Percentiles rank a stretch among this genome's conserved stretches.
Conservation (phyloP, 2,329 filamentous ascomycete species). For the Fusarium oligoseptatum region DNA sequence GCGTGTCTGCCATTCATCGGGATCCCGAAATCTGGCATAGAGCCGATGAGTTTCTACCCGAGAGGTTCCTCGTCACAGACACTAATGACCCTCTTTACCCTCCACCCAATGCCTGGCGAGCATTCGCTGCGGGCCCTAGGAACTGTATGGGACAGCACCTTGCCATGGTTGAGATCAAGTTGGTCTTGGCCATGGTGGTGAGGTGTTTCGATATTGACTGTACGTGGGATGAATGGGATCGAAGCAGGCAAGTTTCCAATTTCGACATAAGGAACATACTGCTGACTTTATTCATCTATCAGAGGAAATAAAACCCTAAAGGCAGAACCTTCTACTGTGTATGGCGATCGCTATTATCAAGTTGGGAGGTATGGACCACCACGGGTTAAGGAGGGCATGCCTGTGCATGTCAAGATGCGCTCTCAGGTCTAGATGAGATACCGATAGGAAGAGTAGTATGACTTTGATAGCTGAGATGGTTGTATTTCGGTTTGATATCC, state of each 20-base stretch:
- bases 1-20: conserved; percentile 27
- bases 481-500: neutral
- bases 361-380: conserved; percentile 52
- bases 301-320: neutral
- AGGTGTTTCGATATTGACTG: conserved; percentile 37
- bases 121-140: conserved; percentile 66
- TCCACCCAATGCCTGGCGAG: conserved; percentile 60
- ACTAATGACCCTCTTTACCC: conserved; percentile 26
- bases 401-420: conserved; percentile 48
- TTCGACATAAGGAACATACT: neutral
- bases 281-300: neutral
- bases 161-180: conserved; percentile 57
- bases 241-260: conserved; percentile 10
- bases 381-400: conserved; percentile 54
- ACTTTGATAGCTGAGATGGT: neutral
- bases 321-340: conserved; percentile 48
- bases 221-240: conserved; percentile 39
- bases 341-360: conserved; percentile 51
- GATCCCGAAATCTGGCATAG: conserved; percentile 34
- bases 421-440: neutral
- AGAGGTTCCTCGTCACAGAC: conserved; percentile 38
- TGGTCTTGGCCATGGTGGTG: conserved; percentile 20
- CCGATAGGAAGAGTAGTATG: neutral
- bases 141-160: conserved; percentile 70
- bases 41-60: conserved; percentile 28